phyloP scores from a whole-genome alignment of 768 basidiomycete genomes.

The Lactifluus piperatus region DNA sequence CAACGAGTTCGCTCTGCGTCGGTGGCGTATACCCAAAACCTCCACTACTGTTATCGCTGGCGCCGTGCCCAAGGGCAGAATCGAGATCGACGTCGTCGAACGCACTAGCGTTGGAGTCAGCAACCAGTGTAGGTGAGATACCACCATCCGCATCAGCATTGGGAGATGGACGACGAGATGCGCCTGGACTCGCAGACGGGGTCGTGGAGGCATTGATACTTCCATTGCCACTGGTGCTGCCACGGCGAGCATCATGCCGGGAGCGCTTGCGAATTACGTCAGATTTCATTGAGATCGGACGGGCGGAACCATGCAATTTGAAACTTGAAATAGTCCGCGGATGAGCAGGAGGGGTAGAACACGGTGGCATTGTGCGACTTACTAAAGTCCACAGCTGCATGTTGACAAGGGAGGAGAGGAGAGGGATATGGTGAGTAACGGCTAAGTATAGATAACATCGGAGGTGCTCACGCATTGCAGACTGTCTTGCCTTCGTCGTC shows the following conservation, averaged over 20 bases:
- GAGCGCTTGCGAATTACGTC: conserved; percentile 86
- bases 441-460: neutral
- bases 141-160: conserved; percentile 33
- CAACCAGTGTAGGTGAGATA: conserved; percentile 54
- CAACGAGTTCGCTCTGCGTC: conserved; percentile 45
- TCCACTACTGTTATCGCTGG: conserved; percentile 23
- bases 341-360: neutral
- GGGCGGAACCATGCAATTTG: conserved; percentile 77
- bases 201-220: conserved; percentile 46
- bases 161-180: conserved; percentile 67
- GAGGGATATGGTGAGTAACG: neutral
- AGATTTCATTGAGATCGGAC: conserved; percentile 87
- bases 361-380: conserved; percentile 24
- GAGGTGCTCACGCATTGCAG: conserved; percentile 69
- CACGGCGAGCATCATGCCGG: conserved; percentile 67
- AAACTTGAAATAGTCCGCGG: conserved; percentile 34
- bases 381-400: conserved; percentile 69
- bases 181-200: conserved; percentile 66
- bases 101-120: conserved; percentile 41
- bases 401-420: neutral
- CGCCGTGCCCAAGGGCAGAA: conserved; percentile 41
- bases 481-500: conserved; percentile 89
- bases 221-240: conserved; percentile 24
- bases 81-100: conserved; percentile 11
- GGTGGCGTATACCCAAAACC: conserved; percentile 28